These are phyloP conservation scores for Yarrowia sp. DNA, from an alignment of 805 yeast species.

Conservation along the genomic window DNA sequence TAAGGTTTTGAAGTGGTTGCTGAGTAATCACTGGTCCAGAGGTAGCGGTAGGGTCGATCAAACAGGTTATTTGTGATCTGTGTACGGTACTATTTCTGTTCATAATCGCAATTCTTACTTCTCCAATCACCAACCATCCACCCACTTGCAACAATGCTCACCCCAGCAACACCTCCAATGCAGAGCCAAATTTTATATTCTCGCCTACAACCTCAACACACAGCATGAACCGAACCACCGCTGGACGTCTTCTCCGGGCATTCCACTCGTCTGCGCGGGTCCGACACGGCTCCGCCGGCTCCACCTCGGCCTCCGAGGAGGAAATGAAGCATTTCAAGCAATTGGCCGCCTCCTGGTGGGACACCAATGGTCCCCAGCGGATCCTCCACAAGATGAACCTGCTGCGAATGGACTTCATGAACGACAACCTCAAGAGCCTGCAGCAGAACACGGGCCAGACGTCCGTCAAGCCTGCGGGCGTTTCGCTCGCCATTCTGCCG, in stretches of 20 bases:
- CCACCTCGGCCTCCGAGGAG: conserved; percentile 39
- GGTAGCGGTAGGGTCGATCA: too few species aligned
- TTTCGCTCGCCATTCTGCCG: conserved; percentile 66
- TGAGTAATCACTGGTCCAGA: too few species aligned
- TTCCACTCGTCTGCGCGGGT: conserved; percentile 10
- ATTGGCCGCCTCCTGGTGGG: conserved; percentile 98
- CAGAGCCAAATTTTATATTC: conserved; percentile 2
- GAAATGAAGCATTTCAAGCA: conserved; percentile 81
- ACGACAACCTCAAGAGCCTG: conserved; percentile 47
- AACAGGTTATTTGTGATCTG: too few species aligned
- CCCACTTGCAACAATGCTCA: too few species aligned
- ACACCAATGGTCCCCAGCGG: conserved; percentile 86
- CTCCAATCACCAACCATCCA: too few species aligned
- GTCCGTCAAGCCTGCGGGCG: conserved; percentile 66
- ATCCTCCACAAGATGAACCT: conserved; percentile 93
- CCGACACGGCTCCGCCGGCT: conserved; percentile 1
- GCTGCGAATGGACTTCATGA: conserved; percentile 82
- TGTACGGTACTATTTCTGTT: too few species aligned
- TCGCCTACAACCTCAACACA: background rate
- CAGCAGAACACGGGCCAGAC: conserved; percentile 2
- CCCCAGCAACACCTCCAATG: background rate
- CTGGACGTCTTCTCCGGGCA: conserved; percentile 12
- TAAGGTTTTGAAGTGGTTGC: background rate
- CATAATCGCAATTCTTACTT: too few species aligned
- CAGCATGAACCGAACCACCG: conserved; percentile 11